Evolutionary conservation across 306 rosid species (phyloP), one percentile per base, ranked within the genome.

Genomic region (Medicago lupulina): DNA sequence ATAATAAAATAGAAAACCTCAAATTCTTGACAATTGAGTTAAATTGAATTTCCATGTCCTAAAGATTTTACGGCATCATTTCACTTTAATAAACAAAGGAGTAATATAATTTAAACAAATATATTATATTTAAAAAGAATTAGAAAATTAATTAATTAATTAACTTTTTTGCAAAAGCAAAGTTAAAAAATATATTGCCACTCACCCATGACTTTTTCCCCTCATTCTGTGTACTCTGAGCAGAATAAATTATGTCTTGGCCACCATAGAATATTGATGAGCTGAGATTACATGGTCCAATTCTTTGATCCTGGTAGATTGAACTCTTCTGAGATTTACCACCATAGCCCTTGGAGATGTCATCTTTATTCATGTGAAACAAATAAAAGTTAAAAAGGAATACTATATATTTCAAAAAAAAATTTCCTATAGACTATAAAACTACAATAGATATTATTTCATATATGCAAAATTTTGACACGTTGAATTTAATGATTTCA

Each of bases 261-360:
- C 64, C 64, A 58, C 64, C 64, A 58, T 58, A 58, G 23, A 11
- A 11, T 58, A 94, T 87, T 50, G 99, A 95, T 64, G 97, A 95
- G 67, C 97, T 83, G 70, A 95, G 92, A 67, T 80, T 88, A 75
- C 96, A 92, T 67, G 97, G 99, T 21, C 85, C 92, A 44, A 78
- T 82, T 80, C 81, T 85, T 80, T 95, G 97, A 5, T 95, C 89
- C 63, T 83, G 79, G 77, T 83, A 95, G 25, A 86, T 66, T 61
- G 79, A 76, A 65, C 85, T 84, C 80, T 36, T 75, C 82, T 76
- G 87, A 78, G 74, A 80, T 73, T 82, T 86, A 7, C 54, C 70
- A 62, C 72, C 88, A 54, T 57, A 72, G 71, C 47, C 74, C 67
- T 78, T 84, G 39, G 47, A 71, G 46, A 12, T 70, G 10, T 47